Evolutionary conservation across 176 grass and related monocot species (phyloP).

Genomic region (Dendrocalamus sinicus): DNA sequence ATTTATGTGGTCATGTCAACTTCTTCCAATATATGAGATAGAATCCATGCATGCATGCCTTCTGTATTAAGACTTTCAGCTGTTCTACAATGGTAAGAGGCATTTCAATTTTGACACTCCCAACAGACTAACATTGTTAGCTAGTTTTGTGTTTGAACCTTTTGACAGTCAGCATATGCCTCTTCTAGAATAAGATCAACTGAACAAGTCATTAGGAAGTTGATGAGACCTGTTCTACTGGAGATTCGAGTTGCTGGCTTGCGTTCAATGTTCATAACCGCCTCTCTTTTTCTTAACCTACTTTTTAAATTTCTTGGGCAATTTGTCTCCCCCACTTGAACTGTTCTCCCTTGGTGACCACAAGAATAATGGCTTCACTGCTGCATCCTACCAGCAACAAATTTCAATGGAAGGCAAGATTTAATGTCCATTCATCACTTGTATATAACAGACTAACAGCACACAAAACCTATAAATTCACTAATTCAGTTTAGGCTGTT

Average conservation of each 20-base stretch:
- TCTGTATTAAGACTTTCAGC: background rate
- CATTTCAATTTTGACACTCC: slow-evolving; percentile 1
- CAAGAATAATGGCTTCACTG: background rate
- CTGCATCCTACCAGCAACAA: background rate
- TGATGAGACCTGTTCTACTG: background rate
- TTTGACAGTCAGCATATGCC: slow-evolving; percentile 15
- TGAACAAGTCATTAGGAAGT: slow-evolving; percentile 14
- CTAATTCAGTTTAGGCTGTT: background rate
- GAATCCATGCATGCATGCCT: background rate
- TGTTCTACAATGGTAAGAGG: background rate
- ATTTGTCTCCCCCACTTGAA: background rate
- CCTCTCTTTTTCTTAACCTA: background rate
- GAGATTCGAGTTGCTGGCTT: slow-evolving; percentile 1
- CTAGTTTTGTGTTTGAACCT: background rate
- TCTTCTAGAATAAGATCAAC: background rate
- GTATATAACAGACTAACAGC: background rate
- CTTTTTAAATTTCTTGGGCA: background rate
- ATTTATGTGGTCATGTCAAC: background rate
- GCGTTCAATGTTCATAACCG: background rate
- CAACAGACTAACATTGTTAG: background rate
- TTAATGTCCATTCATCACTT: background rate
- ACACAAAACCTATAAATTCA: background rate
- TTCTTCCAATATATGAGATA: background rate
- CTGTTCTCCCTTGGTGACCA: background rate
- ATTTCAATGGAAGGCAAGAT: background rate